Evolutionary conservation across 139 green algal genomes (phyloP), one percentile per base, ranked within the genome.

Genomic region (Gonium pectorale): DNA sequence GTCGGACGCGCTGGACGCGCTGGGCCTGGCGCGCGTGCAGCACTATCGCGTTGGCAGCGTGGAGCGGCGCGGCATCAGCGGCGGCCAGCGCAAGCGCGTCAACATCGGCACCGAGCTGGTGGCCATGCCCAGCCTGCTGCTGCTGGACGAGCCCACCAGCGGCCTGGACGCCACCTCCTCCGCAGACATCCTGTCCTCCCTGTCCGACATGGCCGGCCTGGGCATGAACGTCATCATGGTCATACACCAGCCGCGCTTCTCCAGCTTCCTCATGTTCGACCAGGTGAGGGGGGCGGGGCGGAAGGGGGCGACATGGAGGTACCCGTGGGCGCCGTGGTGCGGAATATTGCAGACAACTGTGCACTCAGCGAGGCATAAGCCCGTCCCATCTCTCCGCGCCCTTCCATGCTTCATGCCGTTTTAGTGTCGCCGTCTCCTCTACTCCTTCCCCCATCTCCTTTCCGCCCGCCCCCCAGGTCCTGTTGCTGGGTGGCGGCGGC

Each of bases 51-150:
- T 91, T 27, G 87, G 87, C 71, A 88, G 43, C 0, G 87, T 91
- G 71, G 87, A 91, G 83, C 73, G 68, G 44, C 79, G 87, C 31
- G 83, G 83, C 63, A 91, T 91, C 87, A 89, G 83, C 54, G 95
- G 95, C 19, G 95, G 95, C 0, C 93, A 97, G 92, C 89, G 94
- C 72, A 98, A 98, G 88, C 89, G 95, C 22, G 90, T 95, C 24
- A 96, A 94, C 86, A 96, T 98, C 41, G 95, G 79, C 0, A 54
- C 93, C 38, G 94, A 97, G 84, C 90, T 97, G 75, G 90, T 94
- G 29, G 73, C 87, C 31, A 90, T 93, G 70, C 95, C 95, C 5
- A 89, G 38, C 27, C 64, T 97, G 49, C 86, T 97, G 46, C 94
- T 97, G 51, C 86, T 98, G 54, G 94, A 98, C 69, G 92, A 98